These are phyloP conservation scores for Zhuliangozyma parablackwelliae DNA, from an alignment of 1,139 yeast genomes.

Conservation along the genomic window DNA sequence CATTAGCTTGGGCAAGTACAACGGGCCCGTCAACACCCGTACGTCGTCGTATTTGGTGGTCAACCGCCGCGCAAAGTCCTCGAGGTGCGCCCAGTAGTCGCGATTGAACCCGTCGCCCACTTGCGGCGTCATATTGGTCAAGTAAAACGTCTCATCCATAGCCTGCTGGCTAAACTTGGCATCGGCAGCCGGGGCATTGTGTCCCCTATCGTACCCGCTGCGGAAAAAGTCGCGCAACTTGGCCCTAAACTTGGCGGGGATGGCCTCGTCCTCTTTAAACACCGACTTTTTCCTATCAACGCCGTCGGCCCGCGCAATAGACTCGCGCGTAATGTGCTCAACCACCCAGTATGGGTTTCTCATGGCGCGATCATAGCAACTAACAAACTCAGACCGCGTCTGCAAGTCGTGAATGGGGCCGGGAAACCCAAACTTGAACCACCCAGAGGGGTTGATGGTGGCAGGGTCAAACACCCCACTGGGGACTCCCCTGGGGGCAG, in stretches of 20 bases:
- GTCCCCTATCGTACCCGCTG: slow-evolving; percentile 96
- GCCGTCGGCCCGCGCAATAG: slow-evolving; percentile 39
- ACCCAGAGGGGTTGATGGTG: slow-evolving; percentile 62
- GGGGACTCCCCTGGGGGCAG: too few species aligned
- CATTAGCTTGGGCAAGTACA: slow-evolving; percentile 75
- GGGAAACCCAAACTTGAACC: slow-evolving; percentile 88
- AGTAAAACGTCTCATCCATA: slow-evolving; percentile 88
- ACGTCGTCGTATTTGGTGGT: slow-evolving; percentile 67
- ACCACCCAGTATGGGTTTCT: slow-evolving; percentile 87
- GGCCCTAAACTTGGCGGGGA: slow-evolving; percentile 75
- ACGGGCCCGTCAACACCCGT: slow-evolving; percentile 88
- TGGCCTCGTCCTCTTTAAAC: slow-evolving; percentile 81
- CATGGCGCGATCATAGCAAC: slow-evolving; percentile 81
- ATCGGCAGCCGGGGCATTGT: slow-evolving; percentile 96
- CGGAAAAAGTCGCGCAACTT: slow-evolving; percentile 81
- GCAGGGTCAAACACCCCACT: slow-evolving; percentile 22
- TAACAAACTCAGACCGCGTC: slow-evolving; percentile 68
- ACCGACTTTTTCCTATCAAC: slow-evolving; percentile 78
- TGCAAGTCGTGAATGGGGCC: slow-evolving; percentile 88
- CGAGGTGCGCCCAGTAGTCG: slow-evolving; percentile 96
- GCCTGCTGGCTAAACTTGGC: slow-evolving; percentile 87
- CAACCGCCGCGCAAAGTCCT: slow-evolving; percentile 77
- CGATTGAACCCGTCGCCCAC: slow-evolving; percentile 97
- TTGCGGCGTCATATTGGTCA: slow-evolving; percentile 93
- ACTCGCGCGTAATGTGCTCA: slow-evolving; percentile 82